Evolutionary conservation across 2,329 filamentous ascomycete species (phyloP).

Genomic region (Exophiala dermatitidis): DNA sequence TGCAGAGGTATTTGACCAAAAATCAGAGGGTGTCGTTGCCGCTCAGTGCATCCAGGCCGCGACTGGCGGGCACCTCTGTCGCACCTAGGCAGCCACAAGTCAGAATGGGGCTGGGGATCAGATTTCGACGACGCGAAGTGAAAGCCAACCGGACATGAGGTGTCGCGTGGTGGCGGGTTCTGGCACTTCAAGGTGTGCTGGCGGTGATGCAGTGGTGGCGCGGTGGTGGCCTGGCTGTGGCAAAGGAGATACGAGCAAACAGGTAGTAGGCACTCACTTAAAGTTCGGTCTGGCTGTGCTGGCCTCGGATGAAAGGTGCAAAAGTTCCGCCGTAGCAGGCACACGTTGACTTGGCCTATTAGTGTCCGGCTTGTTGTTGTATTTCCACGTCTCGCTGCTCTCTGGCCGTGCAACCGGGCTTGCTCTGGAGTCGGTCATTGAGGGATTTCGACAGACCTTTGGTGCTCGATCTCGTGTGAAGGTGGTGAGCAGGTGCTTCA

Average conservation of each 20-base stretch:
- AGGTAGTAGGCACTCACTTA: not conserved
- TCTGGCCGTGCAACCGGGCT: too few species aligned
- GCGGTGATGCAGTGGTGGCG: not conserved
- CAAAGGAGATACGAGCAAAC: not conserved
- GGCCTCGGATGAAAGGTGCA: not conserved
- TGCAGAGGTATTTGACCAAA: not conserved
- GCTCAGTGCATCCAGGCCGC: not conserved
- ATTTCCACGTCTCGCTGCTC: not conserved
- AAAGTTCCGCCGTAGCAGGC: not conserved
- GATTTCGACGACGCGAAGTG: not conserved
- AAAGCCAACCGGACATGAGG: not conserved
- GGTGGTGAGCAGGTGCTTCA: not conserved
- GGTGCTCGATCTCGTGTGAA: not conserved
- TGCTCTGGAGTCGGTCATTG: not conserved
- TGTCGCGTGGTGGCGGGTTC: not conserved
- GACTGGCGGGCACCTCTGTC: not conserved
- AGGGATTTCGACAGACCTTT: not conserved
- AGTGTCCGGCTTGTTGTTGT: not conserved
- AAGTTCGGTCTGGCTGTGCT: not conserved
- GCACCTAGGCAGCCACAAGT: conserved; percentile 1
- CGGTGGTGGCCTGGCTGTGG: not conserved
- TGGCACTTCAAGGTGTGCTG: not conserved
- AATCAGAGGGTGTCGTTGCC: not conserved
- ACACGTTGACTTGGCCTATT: not conserved
- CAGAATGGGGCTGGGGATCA: not conserved